Evolutionary conservation across 1,139 yeast species (phyloP), one percentile per base, ranked within the genome.

Genomic region (Saccharomyces hybrid): DNA sequence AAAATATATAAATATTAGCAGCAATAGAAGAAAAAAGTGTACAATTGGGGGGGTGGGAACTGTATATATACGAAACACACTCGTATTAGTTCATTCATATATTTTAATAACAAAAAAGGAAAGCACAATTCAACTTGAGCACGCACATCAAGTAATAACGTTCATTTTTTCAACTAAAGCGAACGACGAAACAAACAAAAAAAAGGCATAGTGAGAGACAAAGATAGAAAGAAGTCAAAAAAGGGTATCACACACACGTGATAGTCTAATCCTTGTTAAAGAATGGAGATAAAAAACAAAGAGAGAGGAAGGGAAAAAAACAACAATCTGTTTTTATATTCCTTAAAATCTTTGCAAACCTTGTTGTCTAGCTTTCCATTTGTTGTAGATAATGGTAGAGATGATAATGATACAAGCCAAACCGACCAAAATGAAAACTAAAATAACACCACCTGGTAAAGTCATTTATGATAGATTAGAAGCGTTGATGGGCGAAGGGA

Each of bases 401-500:
- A 68, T 48, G 55, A 74, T 63, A 54, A 71, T 75, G 57, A 67
- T 54, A 71, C 73, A 73, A 60, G 78, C 77, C 62, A 77, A 73
- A 62, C 74, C 74, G 62, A 78, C 65, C 60, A 78, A 68, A 67
- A 75, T 71, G 69, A 78, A 76, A 61, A 78, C 82, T 66, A 78
- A 72, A 67, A 78, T 78, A 68, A 77, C 81, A 70, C 81, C 81
- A 63, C 76, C 75, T 70, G 82, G 81, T 66, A 78, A 73, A 38
- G 44, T 38, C 44, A 38, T 38, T 38, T 38, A 38, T 38, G 26
- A 38, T 38, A 38, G 3, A 38, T 38, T 38, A 38, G 3, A 16
- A 38, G 44, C 11, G 26, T 11, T 38, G 44, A 38, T 2, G 8
- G 11, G 44, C 4, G 44, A 16, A 19, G 44, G n/a, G 44, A 16